Evolutionary conservation across 495 filamentous ascomycete genomes (phyloP).

Genomic region (Aspergillus incahuasiensis): DNA sequence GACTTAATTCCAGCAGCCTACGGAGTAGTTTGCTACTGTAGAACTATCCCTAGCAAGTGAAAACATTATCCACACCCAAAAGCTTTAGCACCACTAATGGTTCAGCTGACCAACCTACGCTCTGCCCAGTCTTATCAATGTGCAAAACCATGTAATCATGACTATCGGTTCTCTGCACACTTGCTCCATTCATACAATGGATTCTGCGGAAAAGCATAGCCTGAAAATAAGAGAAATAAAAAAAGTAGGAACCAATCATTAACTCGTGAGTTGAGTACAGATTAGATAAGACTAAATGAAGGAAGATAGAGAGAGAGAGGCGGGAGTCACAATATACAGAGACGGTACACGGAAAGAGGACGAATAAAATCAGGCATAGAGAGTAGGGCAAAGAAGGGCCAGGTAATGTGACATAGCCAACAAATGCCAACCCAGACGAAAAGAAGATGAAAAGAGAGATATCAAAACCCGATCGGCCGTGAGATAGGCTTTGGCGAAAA

Average conservation of each 20-base stretch:
- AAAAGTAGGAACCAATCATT: constrained; percentile 11
- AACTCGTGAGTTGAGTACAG: constrained; percentile 16
- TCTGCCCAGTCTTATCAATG: too few relatives aligned
- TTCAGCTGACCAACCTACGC: too few relatives aligned
- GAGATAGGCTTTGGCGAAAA: background rate
- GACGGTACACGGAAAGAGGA: background rate
- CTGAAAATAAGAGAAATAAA: background rate
- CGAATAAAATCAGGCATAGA: background rate
- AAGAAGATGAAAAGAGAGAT: constrained; percentile 7
- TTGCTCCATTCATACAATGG: too few relatives aligned
- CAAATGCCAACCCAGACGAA: background rate
- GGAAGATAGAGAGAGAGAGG: background rate
- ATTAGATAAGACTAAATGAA: background rate
- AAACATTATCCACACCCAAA: too few relatives aligned
- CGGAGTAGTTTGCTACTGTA: too few relatives aligned
- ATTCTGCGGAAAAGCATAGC: background rate
- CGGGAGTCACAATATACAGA: constrained; percentile 1
- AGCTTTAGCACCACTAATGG: too few relatives aligned
- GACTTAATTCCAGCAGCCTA: too few relatives aligned
- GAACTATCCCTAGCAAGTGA: too few relatives aligned
- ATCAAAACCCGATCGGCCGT: background rate
- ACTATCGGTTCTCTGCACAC: too few relatives aligned
- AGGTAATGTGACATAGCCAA: background rate
- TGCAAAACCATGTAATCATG: too few relatives aligned
- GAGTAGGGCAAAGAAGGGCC: background rate